Evolutionary conservation across 768 basidiomycete genomes (phyloP).

Genomic region (Neoboletus subvelutipes): DNA sequence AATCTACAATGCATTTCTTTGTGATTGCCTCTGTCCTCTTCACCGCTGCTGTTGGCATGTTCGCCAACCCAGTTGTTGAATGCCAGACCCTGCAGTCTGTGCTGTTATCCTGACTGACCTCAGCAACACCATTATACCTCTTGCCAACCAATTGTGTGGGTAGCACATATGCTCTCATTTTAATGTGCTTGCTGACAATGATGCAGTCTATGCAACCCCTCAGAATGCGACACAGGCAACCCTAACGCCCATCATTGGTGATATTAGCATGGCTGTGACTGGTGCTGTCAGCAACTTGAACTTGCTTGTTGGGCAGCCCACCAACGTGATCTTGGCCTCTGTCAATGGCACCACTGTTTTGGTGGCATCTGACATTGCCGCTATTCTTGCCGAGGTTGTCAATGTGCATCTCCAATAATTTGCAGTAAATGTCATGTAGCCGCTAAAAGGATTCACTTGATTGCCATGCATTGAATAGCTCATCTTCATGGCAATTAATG

Average conservation of each 20-base stretch:
- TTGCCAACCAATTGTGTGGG: slow-evolving; percentile 12
- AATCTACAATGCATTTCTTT: slow-evolving; percentile 14
- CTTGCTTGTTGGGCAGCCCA: slow-evolving; percentile 4
- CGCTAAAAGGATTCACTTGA: background rate
- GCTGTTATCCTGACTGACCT: slow-evolving; percentile 7
- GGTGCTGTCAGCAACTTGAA: slow-evolving; percentile 5
- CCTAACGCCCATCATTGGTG: slow-evolving; percentile 5
- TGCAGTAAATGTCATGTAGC: too few relatives aligned
- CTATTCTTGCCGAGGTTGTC: background rate
- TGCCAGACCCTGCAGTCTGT: slow-evolving; percentile 2
- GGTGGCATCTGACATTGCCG: slow-evolving; percentile 3
- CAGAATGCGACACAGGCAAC: slow-evolving; percentile 11
- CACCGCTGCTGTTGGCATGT: slow-evolving; percentile 4
- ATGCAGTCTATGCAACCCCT: slow-evolving; percentile 10
- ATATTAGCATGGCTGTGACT: slow-evolving; percentile 6
- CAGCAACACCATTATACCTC: slow-evolving; percentile 1
- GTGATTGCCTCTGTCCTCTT: slow-evolving; percentile 7
- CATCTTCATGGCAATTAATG: background rate
- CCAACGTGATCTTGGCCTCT: slow-evolving; percentile 1
- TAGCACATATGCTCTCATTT: background rate
- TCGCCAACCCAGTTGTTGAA: slow-evolving; percentile 12
- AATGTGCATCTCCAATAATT: slow-evolving; percentile 1
- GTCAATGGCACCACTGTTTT: background rate
- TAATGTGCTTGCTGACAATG: background rate
- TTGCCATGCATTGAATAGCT: slow-evolving; percentile 3